phyloP scores from a whole-genome alignment of 768 basidiomycete species.

The Termitomyces sp. region DNA sequence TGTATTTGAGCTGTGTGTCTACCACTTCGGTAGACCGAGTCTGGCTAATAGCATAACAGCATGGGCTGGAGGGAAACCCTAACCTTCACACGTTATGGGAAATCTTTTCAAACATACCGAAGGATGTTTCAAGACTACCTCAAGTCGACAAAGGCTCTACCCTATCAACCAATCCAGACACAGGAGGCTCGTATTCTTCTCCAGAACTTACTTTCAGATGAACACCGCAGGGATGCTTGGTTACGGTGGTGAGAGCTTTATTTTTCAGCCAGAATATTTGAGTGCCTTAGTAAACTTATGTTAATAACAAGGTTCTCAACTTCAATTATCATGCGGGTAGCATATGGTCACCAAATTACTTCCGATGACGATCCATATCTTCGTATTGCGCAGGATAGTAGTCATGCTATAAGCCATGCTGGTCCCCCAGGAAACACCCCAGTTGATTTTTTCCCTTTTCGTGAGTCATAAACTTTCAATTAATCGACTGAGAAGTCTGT shows the following conservation, averaged over 20 bases:
- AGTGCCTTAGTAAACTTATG: not conserved
- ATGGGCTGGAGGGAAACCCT: constrained; percentile 8
- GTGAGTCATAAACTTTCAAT: constrained; percentile 15
- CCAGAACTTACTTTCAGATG: constrained; percentile 21
- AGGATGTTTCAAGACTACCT: constrained; percentile 22
- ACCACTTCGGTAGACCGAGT: not conserved
- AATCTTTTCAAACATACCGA: constrained; percentile 20
- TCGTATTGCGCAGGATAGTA: constrained; percentile 25
- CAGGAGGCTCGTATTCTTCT: constrained; percentile 27
- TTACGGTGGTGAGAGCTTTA: constrained; percentile 8
- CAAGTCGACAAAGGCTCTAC: constrained; percentile 10
- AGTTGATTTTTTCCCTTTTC: constrained; percentile 18
- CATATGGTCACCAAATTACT: constrained; percentile 29
- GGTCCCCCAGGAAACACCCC: constrained; percentile 17
- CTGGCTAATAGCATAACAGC: not conserved
- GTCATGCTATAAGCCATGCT: constrained; percentile 19
- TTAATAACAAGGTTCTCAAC: constrained; percentile 2
- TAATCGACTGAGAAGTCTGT: not conserved
- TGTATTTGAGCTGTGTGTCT: not conserved
- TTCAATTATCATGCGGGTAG: constrained; percentile 20
- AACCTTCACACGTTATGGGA: constrained; percentile 18
- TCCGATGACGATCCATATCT: constrained; percentile 34
- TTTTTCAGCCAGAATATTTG: not conserved
- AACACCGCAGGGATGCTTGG: constrained; percentile 19
- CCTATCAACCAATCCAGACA: constrained; percentile 15